A percentile compares a stretch with the other conserved stretches of the same genome.
Conservation (phyloP, 164 flowering plant genomes). For the Protea cynaroides region DNA sequence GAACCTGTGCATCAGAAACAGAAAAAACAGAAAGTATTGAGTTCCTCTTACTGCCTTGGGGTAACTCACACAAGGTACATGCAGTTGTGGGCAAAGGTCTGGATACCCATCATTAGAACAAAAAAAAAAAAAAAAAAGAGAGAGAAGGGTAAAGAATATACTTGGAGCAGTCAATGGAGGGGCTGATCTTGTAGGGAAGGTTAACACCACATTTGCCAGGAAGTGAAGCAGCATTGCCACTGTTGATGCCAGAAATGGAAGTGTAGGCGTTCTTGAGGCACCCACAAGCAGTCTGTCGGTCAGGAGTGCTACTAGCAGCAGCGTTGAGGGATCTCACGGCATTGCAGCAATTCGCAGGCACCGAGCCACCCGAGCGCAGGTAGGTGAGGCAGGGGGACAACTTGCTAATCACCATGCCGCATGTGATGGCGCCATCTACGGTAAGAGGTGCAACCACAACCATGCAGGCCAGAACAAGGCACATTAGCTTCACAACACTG, state of each 20-base stretch:
- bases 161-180: slow-evolving; percentile 29
- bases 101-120: too few species aligned
- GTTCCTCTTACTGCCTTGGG: too few species aligned
- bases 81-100: too few species aligned
- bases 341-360: slow-evolving; percentile 12
- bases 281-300: slow-evolving; percentile 16
- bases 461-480: slow-evolving; percentile 4
- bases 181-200: slow-evolving; percentile 29
- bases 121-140: background rate
- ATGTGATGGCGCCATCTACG: slow-evolving; percentile 16
- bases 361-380: slow-evolving; percentile 5
- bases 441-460: slow-evolving; percentile 10
- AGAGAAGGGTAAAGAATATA: slow-evolving; percentile 4
- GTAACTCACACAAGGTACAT: too few species aligned
- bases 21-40: too few species aligned
- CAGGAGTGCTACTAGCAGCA: slow-evolving; percentile 9
- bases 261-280: slow-evolving; percentile 19
- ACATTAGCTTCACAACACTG: background rate
- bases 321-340: slow-evolving; percentile 1
- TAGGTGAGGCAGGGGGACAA: slow-evolving; percentile 19
- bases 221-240: slow-evolving; percentile 9
- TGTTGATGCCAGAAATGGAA: background rate
- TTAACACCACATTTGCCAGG: slow-evolving; percentile 24
- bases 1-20: too few species aligned
- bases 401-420: slow-evolving; percentile 6